Percentiles rank a stretch among this genome's conserved stretches.
Evolutionary conservation across 2,329 filamentous ascomycete species (phyloP).

Genomic region (Diaporthe sp.): DNA sequence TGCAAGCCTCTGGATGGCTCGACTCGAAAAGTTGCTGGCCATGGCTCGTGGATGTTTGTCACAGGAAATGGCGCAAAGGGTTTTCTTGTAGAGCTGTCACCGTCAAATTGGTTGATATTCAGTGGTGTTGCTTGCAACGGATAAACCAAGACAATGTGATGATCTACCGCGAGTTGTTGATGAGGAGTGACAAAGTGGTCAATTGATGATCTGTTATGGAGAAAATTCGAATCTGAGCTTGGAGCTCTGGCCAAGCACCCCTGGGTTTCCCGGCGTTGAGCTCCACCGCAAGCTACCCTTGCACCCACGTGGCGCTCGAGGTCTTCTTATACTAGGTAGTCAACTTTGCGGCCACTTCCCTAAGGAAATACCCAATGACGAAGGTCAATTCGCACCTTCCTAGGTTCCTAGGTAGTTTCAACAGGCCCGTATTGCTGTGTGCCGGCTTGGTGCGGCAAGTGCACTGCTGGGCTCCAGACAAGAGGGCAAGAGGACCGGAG

Average conservation of each 20-base stretch:
- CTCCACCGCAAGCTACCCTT: conserved; percentile 22
- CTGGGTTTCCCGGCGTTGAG: neutral
- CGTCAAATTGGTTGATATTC: neutral
- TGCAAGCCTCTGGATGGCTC: conserved; percentile 35
- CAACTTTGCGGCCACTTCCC: neutral
- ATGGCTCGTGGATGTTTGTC: neutral
- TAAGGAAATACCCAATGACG: neutral
- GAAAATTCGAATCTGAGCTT: conserved; percentile 21
- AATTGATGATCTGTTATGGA: neutral
- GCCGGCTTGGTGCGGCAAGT: neutral
- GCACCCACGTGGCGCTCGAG: conserved; percentile 13
- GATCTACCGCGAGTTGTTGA: neutral
- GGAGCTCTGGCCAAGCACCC: conserved; percentile 16
- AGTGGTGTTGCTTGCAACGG: neutral
- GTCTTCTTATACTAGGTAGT: neutral
- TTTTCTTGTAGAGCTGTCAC: neutral
- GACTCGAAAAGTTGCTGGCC: conserved; percentile 34
- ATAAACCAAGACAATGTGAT: neutral
- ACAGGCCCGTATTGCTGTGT: no score
- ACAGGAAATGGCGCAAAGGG: neutral
- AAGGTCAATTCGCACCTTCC: neutral
- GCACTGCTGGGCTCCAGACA: neutral
- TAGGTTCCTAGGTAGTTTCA: neutral
- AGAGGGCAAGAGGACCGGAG: neutral
- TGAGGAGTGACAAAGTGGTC: neutral